Base-by-base conservation (phyloP, 352 stramenopile species). In the Phytophthora sp. region DNA sequence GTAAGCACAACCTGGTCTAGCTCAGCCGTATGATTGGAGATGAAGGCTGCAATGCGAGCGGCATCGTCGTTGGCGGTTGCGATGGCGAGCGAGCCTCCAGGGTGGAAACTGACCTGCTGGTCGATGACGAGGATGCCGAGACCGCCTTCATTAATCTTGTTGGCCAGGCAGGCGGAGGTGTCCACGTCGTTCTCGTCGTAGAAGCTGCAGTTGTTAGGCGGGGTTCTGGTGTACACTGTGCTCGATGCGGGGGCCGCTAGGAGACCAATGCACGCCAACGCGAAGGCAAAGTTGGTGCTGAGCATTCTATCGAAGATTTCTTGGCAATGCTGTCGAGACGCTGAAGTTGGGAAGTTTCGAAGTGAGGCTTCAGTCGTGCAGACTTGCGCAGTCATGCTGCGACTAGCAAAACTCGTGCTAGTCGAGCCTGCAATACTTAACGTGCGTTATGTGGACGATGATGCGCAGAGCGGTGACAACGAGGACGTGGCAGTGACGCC, bases 21-120 rank as follows among this genome's bases (percentile, higher is more conserved):
- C 23, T 81, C 31, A 1, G 61, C 34, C 24, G 35, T 38, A 62
- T 98, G 62, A 45, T 79, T 45, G 10, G 39, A 31, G 66, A 98
- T 96, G 34, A 98, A 83, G 20, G 41, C 60, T 5, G 89, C 77
- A 32, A 98, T 98, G 9, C 91, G 81, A 32, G 72, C 52, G 3
- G 94, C 88, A 68, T 98, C 94, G 11, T 85, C 73, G 53, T 89
- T 73, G 15, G 95, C 93, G 8, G 76, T 90, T 17, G 88, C 79
- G 71, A 99, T 96, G 21, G 89, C 92, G 8, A 99, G 85, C 28
- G 82, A 96, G 28, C 95, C 95, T 26, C 79, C 89, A 0, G 89
- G 87, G 74, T 98, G 94, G 76, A 99, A 99, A 61, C 97, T 93
- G 28, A 93, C 84, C 74, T 98, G 95, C 58, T 90, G 76, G 69